phyloP scores from a whole-genome alignment of 2,329 filamentous ascomycete genomes.

The Decorospora gaudefroyi region DNA sequence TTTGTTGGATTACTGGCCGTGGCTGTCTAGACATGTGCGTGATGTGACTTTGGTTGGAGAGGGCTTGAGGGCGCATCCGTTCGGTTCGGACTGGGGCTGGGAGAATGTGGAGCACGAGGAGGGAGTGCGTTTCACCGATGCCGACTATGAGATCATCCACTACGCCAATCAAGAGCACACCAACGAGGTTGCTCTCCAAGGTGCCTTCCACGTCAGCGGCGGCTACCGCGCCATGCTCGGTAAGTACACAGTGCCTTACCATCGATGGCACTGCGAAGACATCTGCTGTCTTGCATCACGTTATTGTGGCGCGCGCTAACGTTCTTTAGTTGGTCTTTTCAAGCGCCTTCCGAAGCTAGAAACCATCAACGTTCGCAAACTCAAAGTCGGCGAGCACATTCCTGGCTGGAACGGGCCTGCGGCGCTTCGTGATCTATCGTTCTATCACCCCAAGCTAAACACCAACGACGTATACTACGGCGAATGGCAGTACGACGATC shows the following conservation, averaged over 20 bases:
- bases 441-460: slow-evolving; percentile 11
- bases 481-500: slow-evolving; percentile 26
- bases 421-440: slow-evolving; percentile 18
- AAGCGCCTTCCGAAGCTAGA: slow-evolving; percentile 11
- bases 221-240: slow-evolving; percentile 19
- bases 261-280: background rate
- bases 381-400: slow-evolving; percentile 24
- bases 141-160: slow-evolving; percentile 12
- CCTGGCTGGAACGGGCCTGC: slow-evolving; percentile 15
- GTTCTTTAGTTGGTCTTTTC: slow-evolving; percentile 2
- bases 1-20: background rate
- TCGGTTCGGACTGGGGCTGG: slow-evolving; percentile 23
- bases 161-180: slow-evolving; percentile 11
- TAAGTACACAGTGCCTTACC: background rate
- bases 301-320: background rate
- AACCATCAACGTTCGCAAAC: slow-evolving; percentile 17
- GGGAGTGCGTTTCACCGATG: background rate
- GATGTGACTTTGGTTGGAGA: slow-evolving; percentile 18
- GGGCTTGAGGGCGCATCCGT: slow-evolving; percentile 4
- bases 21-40: slow-evolving; percentile 1
- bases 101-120: slow-evolving; percentile 15
- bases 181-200: slow-evolving; percentile 3
- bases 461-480: slow-evolving; percentile 23
- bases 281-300: background rate
- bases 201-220: slow-evolving; percentile 17